phyloP scores from a whole-genome alignment of 225 moss, liverwort and hornwort genomes.

The Pseudisothecium myosuroides region DNA sequence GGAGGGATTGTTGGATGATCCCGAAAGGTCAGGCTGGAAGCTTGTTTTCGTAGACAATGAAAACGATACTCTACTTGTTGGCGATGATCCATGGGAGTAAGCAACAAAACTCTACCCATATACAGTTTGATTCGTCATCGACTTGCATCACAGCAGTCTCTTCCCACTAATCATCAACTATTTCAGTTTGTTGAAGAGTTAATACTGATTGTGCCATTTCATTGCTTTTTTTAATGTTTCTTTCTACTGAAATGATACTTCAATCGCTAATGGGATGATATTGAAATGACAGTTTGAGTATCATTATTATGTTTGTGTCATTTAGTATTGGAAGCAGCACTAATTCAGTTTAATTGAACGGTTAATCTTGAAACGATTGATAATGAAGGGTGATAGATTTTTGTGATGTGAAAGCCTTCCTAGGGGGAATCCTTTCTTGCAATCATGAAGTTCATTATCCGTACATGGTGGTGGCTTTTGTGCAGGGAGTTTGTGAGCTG shows the following conservation, averaged over 20 bases:
- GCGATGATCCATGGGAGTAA: slow-evolving; percentile 81
- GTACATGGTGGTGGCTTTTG: background rate
- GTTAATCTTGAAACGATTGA: background rate
- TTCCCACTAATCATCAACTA: background rate
- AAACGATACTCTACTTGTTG: slow-evolving; percentile 60
- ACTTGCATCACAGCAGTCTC: background rate
- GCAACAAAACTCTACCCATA: background rate
- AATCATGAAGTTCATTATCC: background rate
- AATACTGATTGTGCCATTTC: background rate
- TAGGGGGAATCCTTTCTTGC: background rate
- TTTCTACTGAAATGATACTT: background rate
- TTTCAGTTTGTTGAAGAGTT: background rate
- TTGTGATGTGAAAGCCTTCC: background rate
- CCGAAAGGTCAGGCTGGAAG: slow-evolving; percentile 64
- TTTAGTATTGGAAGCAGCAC: background rate
- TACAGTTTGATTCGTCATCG: background rate
- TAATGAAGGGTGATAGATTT: background rate
- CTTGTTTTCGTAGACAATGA: slow-evolving; percentile 72
- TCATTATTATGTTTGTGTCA: background rate
- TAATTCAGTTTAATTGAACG: background rate
- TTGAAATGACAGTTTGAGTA: background rate
- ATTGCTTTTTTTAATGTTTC: background rate
- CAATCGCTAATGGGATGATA: background rate
- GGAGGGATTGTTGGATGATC: slow-evolving; percentile 56
- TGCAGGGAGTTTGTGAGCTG: slow-evolving; percentile 83